Evolutionary conservation across 352 stramenopile species (phyloP), one percentile per base, ranked within the genome.

Genomic region (Pythium coloratum): DNA sequence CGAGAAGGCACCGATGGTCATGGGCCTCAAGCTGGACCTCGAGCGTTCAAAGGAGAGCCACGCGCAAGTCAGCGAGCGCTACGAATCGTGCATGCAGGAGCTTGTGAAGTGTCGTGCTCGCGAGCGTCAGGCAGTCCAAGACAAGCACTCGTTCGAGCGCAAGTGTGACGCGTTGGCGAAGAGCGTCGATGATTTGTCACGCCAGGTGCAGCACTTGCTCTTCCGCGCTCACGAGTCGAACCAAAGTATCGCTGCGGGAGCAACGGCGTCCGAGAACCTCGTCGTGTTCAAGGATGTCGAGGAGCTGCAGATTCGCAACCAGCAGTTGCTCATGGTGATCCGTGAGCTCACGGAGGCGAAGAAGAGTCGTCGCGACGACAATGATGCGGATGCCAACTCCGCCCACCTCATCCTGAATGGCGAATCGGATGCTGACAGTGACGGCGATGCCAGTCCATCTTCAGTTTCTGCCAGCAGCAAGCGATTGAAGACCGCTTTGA

Each of bases 221-320:
- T 92, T 90, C 75, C 80, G 81, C 28, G 84, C 82, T 14, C 80
- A 98, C 26, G 75, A 97, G 44, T 66, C 76, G 6, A 64, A 71
- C 20, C 55, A 77, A 18, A 9, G 56, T 6, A 59, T 9, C 2
- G 24, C n/a, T 5, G 54, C 26, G 20, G 72, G 71, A 3, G 76
- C 78, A n/a, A 56, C 80, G 46, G 73, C 69, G 33, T 84, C 82
- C 2, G 84, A 95, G 61, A 90, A 96, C 55, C 66, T 96, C 10
- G 81, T 97, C 1, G 80, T 92, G 0, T 98, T 97, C 67, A 80
- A 88, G 47, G 81, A 92, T 30, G 79, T 98, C 53, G 76, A 86
- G 55, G 85, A 97, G 62, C 82, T 99, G 49, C 94, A 98, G 64
- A 44, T 83, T 55, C 89, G 94, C 54, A 98, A 98, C 77, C 89